Base-by-base conservation (phyloP, 352 stramenopile species). In the Aphanomyces stellatus region DNA sequence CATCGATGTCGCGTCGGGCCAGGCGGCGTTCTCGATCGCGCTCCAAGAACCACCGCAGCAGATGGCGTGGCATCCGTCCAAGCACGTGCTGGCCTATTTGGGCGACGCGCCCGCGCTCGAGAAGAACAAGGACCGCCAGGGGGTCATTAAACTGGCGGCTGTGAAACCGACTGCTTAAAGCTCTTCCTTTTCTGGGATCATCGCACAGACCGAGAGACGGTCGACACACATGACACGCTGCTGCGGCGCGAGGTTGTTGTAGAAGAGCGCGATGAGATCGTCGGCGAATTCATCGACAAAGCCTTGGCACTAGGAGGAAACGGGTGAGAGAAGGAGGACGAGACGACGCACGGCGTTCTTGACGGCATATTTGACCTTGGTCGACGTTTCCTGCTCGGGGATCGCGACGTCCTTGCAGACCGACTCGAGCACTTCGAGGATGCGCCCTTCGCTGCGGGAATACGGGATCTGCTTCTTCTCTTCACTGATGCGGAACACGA, bases 381-480 rank as follows among this genome's bases (percentile, higher is more conserved):
- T 76, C 19, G 71, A 78, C 10, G 62, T 69, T 22, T 67, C 61
- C 2, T 74, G 73, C 25, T 87, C 64, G 8, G 74, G 41, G 3
- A 87, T 59, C n/a, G 74, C 74, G 11, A 90, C 65, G 5, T 74
- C 68, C 10, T 87, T 72, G 51, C 82, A 93, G 13, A 93, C 76
- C 11, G 73, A 73, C 66, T 91, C 85, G 31, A 93, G 74, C n/a
- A 93, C 82, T 73, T 93, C 85, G 24, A 93, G 76, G 61, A 93
- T 93, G 34, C 85, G 84, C 28, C 72, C 81, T 71, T 93, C 85
- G 35, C 85, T 93, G 43, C 82, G 85, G 11, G 85, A 89, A 60
- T 82, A 93, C 68, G 82, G 88, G 65, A 93, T 81, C 56, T 87
- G 82, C 69, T 90, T 90, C 72, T 93, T 93, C 74, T 90, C 80